A percentile compares a stretch with the other conserved stretches of the same genome.
phyloP scores from a whole-genome alignment of 2,329 filamentous ascomycete genomes.

The Leptographium galeiforme region DNA sequence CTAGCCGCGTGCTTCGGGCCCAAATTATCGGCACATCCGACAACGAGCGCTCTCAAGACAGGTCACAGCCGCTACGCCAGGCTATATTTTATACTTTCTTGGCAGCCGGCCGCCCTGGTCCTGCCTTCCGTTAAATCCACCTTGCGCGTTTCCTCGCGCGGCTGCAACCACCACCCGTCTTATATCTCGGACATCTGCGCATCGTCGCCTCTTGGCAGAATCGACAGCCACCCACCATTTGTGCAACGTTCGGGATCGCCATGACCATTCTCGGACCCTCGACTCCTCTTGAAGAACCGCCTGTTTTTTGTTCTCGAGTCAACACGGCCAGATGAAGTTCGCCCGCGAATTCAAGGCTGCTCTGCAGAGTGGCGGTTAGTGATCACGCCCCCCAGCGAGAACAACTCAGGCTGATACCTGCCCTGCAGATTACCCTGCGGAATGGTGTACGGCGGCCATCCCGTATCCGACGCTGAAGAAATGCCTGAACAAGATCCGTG shows the following conservation, averaged over 20 bases:
- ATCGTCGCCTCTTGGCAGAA: too few species aligned
- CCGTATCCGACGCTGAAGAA: constrained; percentile 81
- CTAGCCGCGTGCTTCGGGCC: too few species aligned
- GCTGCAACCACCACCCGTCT: too few species aligned
- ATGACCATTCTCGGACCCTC: background rate
- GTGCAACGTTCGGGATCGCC: background rate
- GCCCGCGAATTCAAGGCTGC: constrained; percentile 62
- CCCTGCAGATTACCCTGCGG: constrained; percentile 50
- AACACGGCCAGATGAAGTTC: constrained; percentile 60
- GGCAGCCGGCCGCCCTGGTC: background rate
- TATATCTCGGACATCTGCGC: too few species aligned
- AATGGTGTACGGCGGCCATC: constrained; percentile 62
- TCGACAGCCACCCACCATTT: background rate
- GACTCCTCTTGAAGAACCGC: background rate
- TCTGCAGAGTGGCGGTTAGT: constrained; percentile 25
- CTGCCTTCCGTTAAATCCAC: too few species aligned
- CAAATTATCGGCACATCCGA: too few species aligned
- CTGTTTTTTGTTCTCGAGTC: background rate
- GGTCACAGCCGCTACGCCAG: background rate
- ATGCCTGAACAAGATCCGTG: constrained; percentile 67
- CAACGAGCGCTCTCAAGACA: background rate
- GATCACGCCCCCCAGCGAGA: background rate
- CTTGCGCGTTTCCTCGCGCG: too few species aligned
- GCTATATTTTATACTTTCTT: background rate
- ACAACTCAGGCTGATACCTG: background rate